Conservation (phyloP, 164 flowering plant species). For the Echeveria elegans region DNA sequence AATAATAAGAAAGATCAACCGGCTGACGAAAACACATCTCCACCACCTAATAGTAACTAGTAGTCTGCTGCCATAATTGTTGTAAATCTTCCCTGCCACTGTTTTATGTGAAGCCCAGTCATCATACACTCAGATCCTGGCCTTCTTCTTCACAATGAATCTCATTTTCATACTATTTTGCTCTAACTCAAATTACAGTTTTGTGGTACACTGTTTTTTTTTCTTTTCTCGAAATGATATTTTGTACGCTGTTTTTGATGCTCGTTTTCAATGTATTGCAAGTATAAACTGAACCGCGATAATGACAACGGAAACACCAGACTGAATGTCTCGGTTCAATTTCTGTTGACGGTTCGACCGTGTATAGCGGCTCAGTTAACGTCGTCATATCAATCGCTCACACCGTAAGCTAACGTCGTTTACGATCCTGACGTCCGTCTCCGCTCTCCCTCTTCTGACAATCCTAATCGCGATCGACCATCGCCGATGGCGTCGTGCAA, state of each 20-base stretch:
- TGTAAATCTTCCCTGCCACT: constrained; percentile 7
- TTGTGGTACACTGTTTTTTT: too few relatives aligned
- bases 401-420: too few relatives aligned
- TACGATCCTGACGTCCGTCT: not conserved
- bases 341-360: too few relatives aligned
- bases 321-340: too few relatives aligned
- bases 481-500: constrained; percentile 50
- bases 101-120: not conserved
- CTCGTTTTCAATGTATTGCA: too few relatives aligned
- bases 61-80: not conserved
- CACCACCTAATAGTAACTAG: constrained; percentile 4
- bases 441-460: not conserved
- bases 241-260: too few relatives aligned
- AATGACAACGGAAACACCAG: too few relatives aligned
- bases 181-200: not conserved
- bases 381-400: too few relatives aligned
- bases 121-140: not conserved
- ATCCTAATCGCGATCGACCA: constrained; percentile 19
- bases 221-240: too few relatives aligned
- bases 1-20: not conserved
- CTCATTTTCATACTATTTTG: not conserved
- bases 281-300: too few relatives aligned
- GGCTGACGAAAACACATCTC: not conserved
- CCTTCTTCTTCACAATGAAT: not conserved
- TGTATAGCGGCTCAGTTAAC: too few relatives aligned